Conservation (phyloP, 441 rosid species). For the Raphanus hybrid region DNA sequence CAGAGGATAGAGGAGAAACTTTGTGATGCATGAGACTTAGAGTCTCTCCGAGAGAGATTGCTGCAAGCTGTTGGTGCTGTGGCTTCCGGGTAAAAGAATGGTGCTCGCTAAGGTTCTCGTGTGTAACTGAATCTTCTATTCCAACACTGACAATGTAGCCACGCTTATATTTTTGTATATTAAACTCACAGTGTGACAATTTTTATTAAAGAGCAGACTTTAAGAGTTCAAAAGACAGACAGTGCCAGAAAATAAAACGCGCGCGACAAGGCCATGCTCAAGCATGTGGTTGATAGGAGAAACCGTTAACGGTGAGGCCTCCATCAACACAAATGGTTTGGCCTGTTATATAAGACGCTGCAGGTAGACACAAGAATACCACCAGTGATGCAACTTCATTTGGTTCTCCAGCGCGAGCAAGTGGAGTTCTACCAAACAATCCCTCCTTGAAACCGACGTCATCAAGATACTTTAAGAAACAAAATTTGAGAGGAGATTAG, state of each 20-base stretch:
- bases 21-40: neutral
- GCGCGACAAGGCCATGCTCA: neutral
- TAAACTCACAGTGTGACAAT: neutral
- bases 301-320: constrained; percentile 62
- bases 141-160: neutral
- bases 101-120: constrained; percentile 1
- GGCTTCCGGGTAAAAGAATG: neutral
- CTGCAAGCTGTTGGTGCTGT: neutral
- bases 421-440: constrained; percentile 45
- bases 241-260: neutral
- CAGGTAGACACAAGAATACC: neutral
- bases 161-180: neutral
- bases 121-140: neutral
- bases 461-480: neutral
- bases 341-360: constrained; percentile 62
- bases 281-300: constrained; percentile 37
- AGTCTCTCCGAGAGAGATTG: neutral
- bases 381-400: constrained; percentile 72
- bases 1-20: neutral
- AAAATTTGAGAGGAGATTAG: neutral
- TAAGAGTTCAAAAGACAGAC: neutral
- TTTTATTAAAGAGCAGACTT: neutral
- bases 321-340: constrained; percentile 79
- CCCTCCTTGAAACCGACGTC: constrained; percentile 14
- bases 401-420: constrained; percentile 69